Percentiles rank a stretch among this genome's conserved stretches.
These are phyloP conservation scores for Marchantia polymorpha DNA, from an alignment of 225 moss, liverwort and hornwort species.

Conservation along the genomic window DNA sequence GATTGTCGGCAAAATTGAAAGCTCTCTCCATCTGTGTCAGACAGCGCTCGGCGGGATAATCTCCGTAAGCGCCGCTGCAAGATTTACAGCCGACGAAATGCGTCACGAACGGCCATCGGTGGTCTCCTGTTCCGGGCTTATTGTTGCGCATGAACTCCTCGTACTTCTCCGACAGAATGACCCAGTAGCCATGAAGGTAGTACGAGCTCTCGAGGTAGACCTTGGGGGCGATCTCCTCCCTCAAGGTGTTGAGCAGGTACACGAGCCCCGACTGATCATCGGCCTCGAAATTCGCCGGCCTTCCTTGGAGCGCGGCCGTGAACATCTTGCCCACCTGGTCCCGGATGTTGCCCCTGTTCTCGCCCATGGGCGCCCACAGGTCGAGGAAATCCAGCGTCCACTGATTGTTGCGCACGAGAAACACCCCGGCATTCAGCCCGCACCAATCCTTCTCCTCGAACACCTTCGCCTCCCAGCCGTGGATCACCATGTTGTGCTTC, in stretches of 20 bases:
- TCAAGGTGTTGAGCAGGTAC: constrained; percentile 32
- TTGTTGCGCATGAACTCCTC: constrained; percentile 35
- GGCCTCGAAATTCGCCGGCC: constrained; percentile 28
- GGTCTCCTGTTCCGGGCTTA: constrained; percentile 33
- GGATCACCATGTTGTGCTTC: constrained; percentile 41
- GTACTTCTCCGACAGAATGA: constrained; percentile 38
- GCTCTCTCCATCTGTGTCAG: constrained; percentile 39
- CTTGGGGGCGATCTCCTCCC: constrained; percentile 26
- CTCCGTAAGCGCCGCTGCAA: constrained; percentile 31
- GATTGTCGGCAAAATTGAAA: constrained; percentile 48
- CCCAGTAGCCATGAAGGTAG: constrained; percentile 45
- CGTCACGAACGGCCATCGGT: constrained; percentile 41
- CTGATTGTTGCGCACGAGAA: constrained; percentile 39
- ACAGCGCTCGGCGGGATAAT: constrained; percentile 31
- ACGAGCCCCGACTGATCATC: constrained; percentile 46
- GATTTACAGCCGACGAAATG: constrained; percentile 47
- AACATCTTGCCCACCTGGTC: constrained; percentile 33
- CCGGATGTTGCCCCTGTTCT: constrained; percentile 32
- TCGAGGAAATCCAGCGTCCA: constrained; percentile 46
- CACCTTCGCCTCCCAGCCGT: constrained; percentile 38
- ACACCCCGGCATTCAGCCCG: constrained; percentile 44
- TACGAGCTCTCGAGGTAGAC: constrained; percentile 35
- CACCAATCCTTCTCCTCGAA: constrained; percentile 43
- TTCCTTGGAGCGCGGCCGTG: constrained; percentile 25
- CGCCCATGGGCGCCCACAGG: constrained; percentile 42